Percentiles rank a stretch among this genome's conserved stretches.
Evolutionary conservation across 2,329 filamentous ascomycete species (phyloP).

Genomic region (Aureobasidium zeae): DNA sequence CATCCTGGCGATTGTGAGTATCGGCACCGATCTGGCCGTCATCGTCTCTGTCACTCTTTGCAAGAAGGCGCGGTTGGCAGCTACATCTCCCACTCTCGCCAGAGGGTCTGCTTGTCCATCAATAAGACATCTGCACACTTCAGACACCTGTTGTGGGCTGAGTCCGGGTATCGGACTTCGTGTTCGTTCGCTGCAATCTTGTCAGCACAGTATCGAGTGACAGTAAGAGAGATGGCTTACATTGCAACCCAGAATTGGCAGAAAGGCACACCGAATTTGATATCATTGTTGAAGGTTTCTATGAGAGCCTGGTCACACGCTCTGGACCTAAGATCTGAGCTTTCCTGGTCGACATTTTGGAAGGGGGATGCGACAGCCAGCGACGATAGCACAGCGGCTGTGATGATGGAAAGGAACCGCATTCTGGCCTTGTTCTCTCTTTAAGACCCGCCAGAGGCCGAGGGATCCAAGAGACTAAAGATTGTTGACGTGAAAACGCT

Average conservation of each 20-base stretch:
- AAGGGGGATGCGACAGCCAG: conserved; percentile 7
- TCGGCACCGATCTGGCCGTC: not conserved
- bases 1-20: not conserved
- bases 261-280: conserved; percentile 5
- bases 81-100: not conserved
- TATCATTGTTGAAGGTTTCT: not conserved
- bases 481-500: too few species aligned
- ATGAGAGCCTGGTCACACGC: conserved; percentile 3
- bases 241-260: conserved; percentile 6
- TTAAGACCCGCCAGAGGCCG: conserved; percentile 8
- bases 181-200: not conserved
- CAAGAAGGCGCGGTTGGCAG: not conserved
- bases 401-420: conserved; percentile 5
- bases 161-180: conserved; percentile 3
- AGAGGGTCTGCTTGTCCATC: not conserved
- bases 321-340: not conserved
- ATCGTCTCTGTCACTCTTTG: not conserved
- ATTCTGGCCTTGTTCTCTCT: conserved; percentile 7
- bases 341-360: not conserved
- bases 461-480: too few species aligned
- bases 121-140: conserved; percentile 7
- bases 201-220: not conserved
- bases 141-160: not conserved
- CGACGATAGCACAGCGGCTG: not conserved
- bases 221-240: conserved; percentile 18